Conservation (phyloP, 768 basidiomycete species). For the Phylloporus sp. region DNA sequence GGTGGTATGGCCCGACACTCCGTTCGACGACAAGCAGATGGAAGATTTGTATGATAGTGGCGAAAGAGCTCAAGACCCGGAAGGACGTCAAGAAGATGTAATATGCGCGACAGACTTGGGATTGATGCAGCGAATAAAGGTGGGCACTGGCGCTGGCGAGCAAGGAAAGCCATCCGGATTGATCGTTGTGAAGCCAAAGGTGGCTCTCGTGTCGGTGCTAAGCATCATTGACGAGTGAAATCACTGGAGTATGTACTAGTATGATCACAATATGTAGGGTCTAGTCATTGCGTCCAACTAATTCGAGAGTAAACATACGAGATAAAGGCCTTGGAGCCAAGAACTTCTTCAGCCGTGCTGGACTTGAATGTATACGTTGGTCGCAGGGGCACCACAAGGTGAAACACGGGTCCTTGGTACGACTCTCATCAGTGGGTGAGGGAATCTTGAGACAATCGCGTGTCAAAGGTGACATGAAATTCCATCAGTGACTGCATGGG, state of each 20-base stretch:
- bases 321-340: conserved; percentile 26
- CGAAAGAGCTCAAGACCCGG: neutral
- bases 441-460: conserved; percentile 37
- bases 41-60: conserved; percentile 20
- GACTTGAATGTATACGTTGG: conserved; percentile 60
- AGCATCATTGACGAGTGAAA: conserved; percentile 15
- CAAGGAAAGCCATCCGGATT: neutral
- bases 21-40: conserved; percentile 1
- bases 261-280: neutral
- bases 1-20: neutral
- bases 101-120: conserved; percentile 35
- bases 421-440: conserved; percentile 16
- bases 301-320: conserved; percentile 70
- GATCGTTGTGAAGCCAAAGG: conserved; percentile 31
- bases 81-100: conserved; percentile 10
- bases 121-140: conserved; percentile 21
- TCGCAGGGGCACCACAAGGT: conserved; percentile 76
- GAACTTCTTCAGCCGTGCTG: conserved; percentile 52
- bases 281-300: conserved; percentile 46
- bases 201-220: conserved; percentile 30
- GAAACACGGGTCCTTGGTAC: conserved; percentile 40
- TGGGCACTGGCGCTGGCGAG: neutral
- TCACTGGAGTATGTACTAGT: too few relatives aligned
- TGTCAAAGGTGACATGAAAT: too few relatives aligned
- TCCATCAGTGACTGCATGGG: too few relatives aligned